A percentile compares a stretch with the other conserved stretches of the same genome.
Conservation (phyloP, 1,284 basidiomycete genomes). For the Xerocomus nothofagi region DNA sequence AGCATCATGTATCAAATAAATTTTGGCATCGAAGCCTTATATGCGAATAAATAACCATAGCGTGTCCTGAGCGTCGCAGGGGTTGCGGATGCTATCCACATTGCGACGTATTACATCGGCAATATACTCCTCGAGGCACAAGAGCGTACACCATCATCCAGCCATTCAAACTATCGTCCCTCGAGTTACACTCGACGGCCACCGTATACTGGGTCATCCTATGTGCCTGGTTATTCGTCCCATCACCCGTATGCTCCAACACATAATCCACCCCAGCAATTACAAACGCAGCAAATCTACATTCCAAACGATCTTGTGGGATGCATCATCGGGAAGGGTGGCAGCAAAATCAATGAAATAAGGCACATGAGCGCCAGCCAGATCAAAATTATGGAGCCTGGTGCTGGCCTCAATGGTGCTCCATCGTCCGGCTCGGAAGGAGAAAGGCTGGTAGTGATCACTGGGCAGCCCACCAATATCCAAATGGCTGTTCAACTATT, state of each 20-base stretch:
- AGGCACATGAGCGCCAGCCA: constrained; percentile 91
- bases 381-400: constrained; percentile 99
- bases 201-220: constrained; percentile 62
- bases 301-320: constrained; percentile 98
- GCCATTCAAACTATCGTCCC: constrained; percentile 58
- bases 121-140: constrained; percentile 96
- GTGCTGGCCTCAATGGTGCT: constrained; percentile 70
- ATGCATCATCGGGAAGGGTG: constrained; percentile 98
- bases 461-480: constrained; percentile 91
- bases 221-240: constrained; percentile 60
- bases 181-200: constrained; percentile 53
- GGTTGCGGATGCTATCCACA: constrained; percentile 99
- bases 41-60: constrained; percentile 41
- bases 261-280: constrained; percentile 50
- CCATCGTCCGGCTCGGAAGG: constrained; percentile 72
- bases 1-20: constrained; percentile 20
- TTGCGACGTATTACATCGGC: constrained; percentile 98
- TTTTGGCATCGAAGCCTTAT: constrained; percentile 9
- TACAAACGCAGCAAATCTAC: constrained; percentile 97
- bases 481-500: constrained; percentile 95
- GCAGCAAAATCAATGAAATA: constrained; percentile 99
- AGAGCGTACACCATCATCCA: constrained; percentile 73
- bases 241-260: constrained; percentile 47
- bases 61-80: constrained; percentile 96
- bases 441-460: constrained; percentile 92